Base-by-base conservation (phyloP, 1,139 yeast genomes). In the Sugiyamaella sp. region DNA sequence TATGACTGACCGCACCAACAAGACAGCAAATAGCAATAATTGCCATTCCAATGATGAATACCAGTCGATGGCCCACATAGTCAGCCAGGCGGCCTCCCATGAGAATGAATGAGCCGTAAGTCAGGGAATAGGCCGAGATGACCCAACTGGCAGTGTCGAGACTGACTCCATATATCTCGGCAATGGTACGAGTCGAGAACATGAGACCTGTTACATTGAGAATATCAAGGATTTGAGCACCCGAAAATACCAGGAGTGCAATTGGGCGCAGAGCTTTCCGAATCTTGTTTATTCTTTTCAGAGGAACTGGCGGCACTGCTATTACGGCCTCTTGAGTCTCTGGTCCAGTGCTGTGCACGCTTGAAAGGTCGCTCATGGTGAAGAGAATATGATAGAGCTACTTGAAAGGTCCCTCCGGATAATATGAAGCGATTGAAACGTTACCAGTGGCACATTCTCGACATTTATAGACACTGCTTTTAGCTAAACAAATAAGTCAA, bases 11-110 rank as follows among this genome's bases (percentile, higher is more conserved):
- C 1, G 74, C 77, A 56, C 61, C 54, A 6, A 74, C 61, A 25
- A 73, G 57, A 3, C 70, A 60, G 46, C 69, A 66, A 0, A 72
- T 41, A 10, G 67, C 57, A 44, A 70, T 54, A 1, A 57, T 22
- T 4, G 56, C 48, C 43, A 61, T 40, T 2, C 68, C 68, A 38
- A 37, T 17, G 20, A 59, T 44, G 53, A 64, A 71, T 2, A 70
- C 63, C 16, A 49, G 56, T 50, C 72, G 67, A 3, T 69, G 66
- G 3, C 78, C 78, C 8, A 71, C 19, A 3, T 72, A 63, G 56
- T 74, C 77, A 3, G 69, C 68, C 0, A 73, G 14, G 44, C 73
- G 72, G n/a, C 77, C 77, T 24, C 66, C 62, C 1, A 74, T 22
- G 33, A 73, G 61, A 45, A 74, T 73, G 56, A 73, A 72, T 0